Percentiles rank a stretch among this genome's conserved stretches.
Evolutionary conservation across 2,329 filamentous ascomycete genomes (phyloP).

Genomic region (Neofusicoccum sp.): DNA sequence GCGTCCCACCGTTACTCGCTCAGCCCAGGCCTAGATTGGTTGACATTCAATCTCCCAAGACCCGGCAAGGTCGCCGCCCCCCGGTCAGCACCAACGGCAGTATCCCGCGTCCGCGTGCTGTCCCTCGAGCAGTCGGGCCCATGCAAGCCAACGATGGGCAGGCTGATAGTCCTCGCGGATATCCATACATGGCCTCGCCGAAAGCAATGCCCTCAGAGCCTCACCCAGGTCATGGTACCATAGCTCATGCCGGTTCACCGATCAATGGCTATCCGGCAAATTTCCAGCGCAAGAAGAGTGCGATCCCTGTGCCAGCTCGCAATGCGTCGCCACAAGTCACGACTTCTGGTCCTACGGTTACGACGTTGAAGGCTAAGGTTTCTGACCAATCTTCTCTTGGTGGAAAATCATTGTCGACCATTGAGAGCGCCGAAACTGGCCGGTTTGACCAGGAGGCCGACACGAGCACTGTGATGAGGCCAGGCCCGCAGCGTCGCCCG

Average conservation of each 20-base stretch:
- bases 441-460: background rate
- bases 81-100: slow-evolving; percentile 1
- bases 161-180: background rate
- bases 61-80: background rate
- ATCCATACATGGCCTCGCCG: background rate
- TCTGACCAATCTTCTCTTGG: background rate
- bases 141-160: background rate
- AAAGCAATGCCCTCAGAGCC: background rate
- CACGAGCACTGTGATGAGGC: slow-evolving; percentile 15
- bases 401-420: slow-evolving; percentile 12
- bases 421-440: slow-evolving; percentile 12
- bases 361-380: slow-evolving; percentile 1
- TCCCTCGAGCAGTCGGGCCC: background rate
- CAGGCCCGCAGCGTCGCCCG: slow-evolving; percentile 7
- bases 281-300: slow-evolving; percentile 10
- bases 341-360: background rate
- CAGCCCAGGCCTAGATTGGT: slow-evolving; percentile 5
- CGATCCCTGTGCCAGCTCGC: slow-evolving; percentile 2
- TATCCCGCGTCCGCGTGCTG: slow-evolving; percentile 4
- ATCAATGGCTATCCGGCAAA: background rate
- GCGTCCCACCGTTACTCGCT: background rate
- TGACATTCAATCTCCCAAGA: slow-evolving; percentile 6
- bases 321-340: background rate
- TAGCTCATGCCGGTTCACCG: background rate
- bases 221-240: background rate